Base-by-base conservation (phyloP, 345 rosid genomes). In the Conringia planisiliqua region DNA sequence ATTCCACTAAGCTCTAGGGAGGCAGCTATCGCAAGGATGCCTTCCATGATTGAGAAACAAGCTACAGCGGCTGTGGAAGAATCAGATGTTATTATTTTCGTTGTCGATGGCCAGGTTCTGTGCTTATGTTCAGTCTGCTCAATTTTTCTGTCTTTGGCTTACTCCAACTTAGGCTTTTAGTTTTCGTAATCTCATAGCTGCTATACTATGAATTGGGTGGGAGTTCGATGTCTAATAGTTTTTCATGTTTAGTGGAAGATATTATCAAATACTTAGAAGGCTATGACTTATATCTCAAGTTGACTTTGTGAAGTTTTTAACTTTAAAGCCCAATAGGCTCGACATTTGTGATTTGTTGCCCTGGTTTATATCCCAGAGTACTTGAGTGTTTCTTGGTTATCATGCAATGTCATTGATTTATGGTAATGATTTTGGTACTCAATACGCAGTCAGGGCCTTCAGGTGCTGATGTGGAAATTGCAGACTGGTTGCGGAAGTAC, bases 1-100 rank as follows among this genome's bases (percentile, higher is more conserved):
- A 91, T 93, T 80, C 84, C 98, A 0, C 84, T 88, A 63, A 80
- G 89, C 26, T 57, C 91, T 4, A 91, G 96, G 82, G 98, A 91
- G 81, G 96, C 96, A 46, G 96, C 98, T 66, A 84, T 91, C 76
- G 94, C 97, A 22, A 87, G 94, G 82, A 91, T 93, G 97, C 97
- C 98, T 72, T 86, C 98, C 68, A 89, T 93, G 97, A 91, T 93
- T 71, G 98, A 93, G 85, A 90, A 83, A 74, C 98, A 93, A 84
- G 98, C 97, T 80, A 84, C 88, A 54, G 86, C 91, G 1, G 98
- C 98, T 79, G 89, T 93, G 4, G 98, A 91, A 39, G 98, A 93
- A 78, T 83, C 96, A n/a, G 81, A 83, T 64, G 89, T 85, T 39
- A 81, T 89, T 72, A 77, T 93, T 78, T 93, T 93, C 57, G 89